phyloP scores from a whole-genome alignment of 805 yeast species.

The Diddensiella santjacobensis region DNA sequence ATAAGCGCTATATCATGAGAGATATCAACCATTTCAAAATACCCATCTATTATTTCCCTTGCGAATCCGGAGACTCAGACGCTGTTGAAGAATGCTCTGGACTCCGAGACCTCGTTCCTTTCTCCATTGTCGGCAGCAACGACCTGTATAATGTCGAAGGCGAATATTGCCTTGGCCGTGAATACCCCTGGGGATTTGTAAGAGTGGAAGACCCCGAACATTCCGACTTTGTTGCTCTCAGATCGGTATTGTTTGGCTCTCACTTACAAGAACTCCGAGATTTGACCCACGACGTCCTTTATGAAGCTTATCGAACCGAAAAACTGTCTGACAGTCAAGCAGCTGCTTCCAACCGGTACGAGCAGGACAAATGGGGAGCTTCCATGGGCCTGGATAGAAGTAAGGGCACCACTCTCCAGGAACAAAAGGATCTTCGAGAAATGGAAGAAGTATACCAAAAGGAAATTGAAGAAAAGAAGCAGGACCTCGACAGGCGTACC shows the following conservation, averaged over 20 bases:
- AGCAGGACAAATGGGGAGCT: background rate
- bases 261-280: slow-evolving; percentile 58
- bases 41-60: slow-evolving; percentile 69
- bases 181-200: slow-evolving; percentile 67
- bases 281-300: slow-evolving; percentile 67
- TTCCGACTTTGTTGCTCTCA: slow-evolving; percentile 43
- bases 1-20: slow-evolving; percentile 51
- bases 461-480: slow-evolving; percentile 29
- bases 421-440: slow-evolving; percentile 28
- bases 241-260: slow-evolving; percentile 73
- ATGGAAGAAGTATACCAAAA: slow-evolving; percentile 27
- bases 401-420: slow-evolving; percentile 11
- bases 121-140: slow-evolving; percentile 55
- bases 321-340: slow-evolving; percentile 44
- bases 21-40: slow-evolving; percentile 59
- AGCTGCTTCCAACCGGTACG: background rate
- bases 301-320: slow-evolving; percentile 55
- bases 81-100: slow-evolving; percentile 34
- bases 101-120: slow-evolving; percentile 51
- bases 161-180: slow-evolving; percentile 43
- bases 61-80: slow-evolving; percentile 49
- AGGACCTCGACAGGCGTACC: slow-evolving; percentile 28
- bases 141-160: slow-evolving; percentile 34
- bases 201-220: slow-evolving; percentile 40
- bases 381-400: background rate